phyloP scores from a whole-genome alignment of 768 basidiomycete species.

The Lentinula guzmanii region DNA sequence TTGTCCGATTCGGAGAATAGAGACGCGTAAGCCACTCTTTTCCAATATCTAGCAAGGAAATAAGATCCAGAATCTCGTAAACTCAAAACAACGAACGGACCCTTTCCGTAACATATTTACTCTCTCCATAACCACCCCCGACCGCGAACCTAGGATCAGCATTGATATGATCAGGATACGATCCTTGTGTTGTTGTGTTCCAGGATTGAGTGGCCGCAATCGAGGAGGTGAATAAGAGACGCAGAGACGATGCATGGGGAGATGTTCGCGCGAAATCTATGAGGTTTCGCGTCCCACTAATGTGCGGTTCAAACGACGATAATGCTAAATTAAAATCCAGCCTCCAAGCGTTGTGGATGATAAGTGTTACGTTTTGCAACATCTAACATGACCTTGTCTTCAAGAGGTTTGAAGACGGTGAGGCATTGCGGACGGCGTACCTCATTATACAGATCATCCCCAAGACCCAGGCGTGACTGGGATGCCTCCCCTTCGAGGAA shows the following conservation, averaged over 20 bases:
- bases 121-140: slow-evolving; percentile 39
- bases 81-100: slow-evolving; percentile 12
- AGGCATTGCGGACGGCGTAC: slow-evolving; percentile 8
- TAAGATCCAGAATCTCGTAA: background rate
- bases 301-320: slow-evolving; percentile 43
- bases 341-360: slow-evolving; percentile 29
- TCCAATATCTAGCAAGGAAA: slow-evolving; percentile 10
- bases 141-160: slow-evolving; percentile 25
- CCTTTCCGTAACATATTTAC: slow-evolving; percentile 38
- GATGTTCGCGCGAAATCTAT: slow-evolving; percentile 28
- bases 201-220: slow-evolving; percentile 26
- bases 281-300: slow-evolving; percentile 41
- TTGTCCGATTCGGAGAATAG: slow-evolving; percentile 25
- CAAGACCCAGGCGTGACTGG: slow-evolving; percentile 18
- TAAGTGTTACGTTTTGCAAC: slow-evolving; percentile 22
- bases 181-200: slow-evolving; percentile 18
- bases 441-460: slow-evolving; percentile 13
- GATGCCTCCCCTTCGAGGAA: slow-evolving; percentile 16
- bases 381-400: slow-evolving; percentile 12
- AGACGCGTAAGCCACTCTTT: slow-evolving; percentile 12
- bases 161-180: slow-evolving; percentile 27
- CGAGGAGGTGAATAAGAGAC: slow-evolving; percentile 36
- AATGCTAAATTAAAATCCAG: slow-evolving; percentile 40
- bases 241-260: slow-evolving; percentile 13
- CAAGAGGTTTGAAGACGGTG: background rate